Percentiles rank a stretch among this genome's conserved stretches.
Conservation (phyloP, 495 filamentous ascomycete species). For the Physcia stellaris region DNA sequence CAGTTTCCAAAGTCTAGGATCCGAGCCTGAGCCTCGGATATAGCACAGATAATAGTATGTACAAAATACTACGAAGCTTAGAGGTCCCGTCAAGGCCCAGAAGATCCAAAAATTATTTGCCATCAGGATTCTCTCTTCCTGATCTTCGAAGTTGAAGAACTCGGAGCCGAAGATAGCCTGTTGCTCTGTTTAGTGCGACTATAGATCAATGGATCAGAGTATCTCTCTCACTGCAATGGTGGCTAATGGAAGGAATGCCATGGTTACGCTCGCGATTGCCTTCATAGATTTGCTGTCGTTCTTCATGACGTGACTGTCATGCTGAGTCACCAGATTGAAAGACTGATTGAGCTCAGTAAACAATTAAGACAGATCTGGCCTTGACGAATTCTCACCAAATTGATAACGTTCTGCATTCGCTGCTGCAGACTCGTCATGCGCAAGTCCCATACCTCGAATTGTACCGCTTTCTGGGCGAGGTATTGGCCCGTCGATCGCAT, state of each 20-base stretch:
- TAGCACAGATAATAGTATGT: no score
- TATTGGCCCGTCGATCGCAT: background rate
- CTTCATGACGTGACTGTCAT: constrained; percentile 5
- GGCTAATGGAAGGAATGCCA: constrained; percentile 8
- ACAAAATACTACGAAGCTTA: background rate
- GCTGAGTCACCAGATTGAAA: constrained; percentile 7
- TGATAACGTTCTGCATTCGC: constrained; percentile 7
- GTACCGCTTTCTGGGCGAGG: constrained; percentile 4
- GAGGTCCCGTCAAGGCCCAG: constrained; percentile 1
- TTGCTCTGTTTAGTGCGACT: no score
- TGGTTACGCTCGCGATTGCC: constrained; percentile 8
- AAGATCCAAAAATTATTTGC: constrained; percentile 8
- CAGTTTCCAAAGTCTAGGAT: no score
- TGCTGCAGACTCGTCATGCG: constrained; percentile 1
- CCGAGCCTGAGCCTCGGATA: no score
- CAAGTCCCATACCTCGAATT: constrained; percentile 5
- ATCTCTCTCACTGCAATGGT: constrained; percentile 11
- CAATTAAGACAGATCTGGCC: background rate
- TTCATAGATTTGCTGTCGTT: constrained; percentile 10
- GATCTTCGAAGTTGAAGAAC: constrained; percentile 5
- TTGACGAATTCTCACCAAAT: background rate
- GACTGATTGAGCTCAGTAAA: background rate
- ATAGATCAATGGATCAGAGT: no score
- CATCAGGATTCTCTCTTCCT: background rate
- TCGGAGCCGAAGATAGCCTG: constrained; percentile 5